Evolutionary conservation across 2,329 filamentous ascomycete genomes (phyloP).

Genomic region (Cladosporium sp.): DNA sequence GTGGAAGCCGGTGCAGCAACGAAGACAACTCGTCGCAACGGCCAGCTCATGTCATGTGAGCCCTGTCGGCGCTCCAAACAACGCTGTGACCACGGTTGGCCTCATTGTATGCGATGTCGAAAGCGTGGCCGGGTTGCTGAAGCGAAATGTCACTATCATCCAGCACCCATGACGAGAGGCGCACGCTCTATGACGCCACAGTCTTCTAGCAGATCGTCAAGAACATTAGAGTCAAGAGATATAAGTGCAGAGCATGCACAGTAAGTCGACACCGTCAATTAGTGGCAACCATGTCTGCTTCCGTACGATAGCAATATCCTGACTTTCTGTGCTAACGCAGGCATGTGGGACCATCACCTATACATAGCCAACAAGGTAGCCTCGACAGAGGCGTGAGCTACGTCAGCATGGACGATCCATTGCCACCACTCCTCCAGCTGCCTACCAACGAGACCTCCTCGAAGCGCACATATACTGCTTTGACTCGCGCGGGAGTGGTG

Average conservation of each 20-base stretch:
- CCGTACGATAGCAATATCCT: too few relatives aligned
- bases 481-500: not conserved
- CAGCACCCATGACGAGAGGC: not conserved
- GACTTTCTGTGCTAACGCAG: too few relatives aligned
- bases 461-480: not conserved
- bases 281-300: too few relatives aligned
- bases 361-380: not conserved
- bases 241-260: not conserved
- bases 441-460: not conserved
- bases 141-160: slow-evolving; percentile 2
- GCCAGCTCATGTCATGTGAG: slow-evolving; percentile 4
- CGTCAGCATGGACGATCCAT: not conserved
- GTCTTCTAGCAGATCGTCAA: not conserved
- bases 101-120: not conserved
- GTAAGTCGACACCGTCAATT: not conserved
- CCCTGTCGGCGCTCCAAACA: not conserved
- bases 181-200: not conserved
- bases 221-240: not conserved
- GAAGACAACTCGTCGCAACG: not conserved
- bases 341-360: too few relatives aligned
- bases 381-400: not conserved
- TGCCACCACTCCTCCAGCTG: not conserved
- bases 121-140: not conserved
- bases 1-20: not conserved
- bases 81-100: not conserved